Base-by-base conservation (phyloP, 1,284 basidiomycete genomes). In the Ustilago bromivora region DNA sequence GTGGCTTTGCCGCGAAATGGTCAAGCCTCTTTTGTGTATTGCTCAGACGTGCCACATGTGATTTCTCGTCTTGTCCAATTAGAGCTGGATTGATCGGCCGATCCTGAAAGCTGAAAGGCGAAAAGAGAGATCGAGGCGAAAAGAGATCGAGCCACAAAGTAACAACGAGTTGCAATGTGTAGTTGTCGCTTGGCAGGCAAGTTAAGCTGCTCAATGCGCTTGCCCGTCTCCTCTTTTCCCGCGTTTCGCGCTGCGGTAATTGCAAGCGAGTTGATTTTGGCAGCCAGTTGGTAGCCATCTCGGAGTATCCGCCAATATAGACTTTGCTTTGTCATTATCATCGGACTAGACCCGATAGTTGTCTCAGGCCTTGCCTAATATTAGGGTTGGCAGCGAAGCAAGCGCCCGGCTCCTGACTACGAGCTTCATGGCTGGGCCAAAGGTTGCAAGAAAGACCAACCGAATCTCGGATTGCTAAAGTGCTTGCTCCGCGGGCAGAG, bases 231-330 rank as follows among this genome's bases (percentile, higher is more conserved):
- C 47, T 7, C n/a, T 49, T 28, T 28, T 51, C 31, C 31, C 28
- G 13, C 49, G 49, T 51, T 28, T 28, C 28, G 49, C 15, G 31
- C 28, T 51, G 49, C 49, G 49, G 49, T 17, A 51, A 28, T 32
- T 51, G 49, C 49, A 31, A 46, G 23, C 49, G 49, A 51, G 49
- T 7, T 17, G 46, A 49, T 10, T 49, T 49, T 49, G 46, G 31
- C 46, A 49, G 46, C 13, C 40, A 17, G 2, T 41, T 31, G n/a
- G 46, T 49, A 23, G 46, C 23, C 9, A 28, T 49, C 46, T 23
- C 6, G 8, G 4, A 41, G n/a, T 46, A 46, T 46, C 43, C 43
- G 43, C 43, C 43, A 46, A 46, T 46, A 46, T 17, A 7, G 19
- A 4, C 15, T 15, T 8, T n/a, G 3, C 19, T 46, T n/a, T 19